Evolutionary conservation across 768 basidiomycete species (phyloP).

Genomic region (Suillus lakei): DNA sequence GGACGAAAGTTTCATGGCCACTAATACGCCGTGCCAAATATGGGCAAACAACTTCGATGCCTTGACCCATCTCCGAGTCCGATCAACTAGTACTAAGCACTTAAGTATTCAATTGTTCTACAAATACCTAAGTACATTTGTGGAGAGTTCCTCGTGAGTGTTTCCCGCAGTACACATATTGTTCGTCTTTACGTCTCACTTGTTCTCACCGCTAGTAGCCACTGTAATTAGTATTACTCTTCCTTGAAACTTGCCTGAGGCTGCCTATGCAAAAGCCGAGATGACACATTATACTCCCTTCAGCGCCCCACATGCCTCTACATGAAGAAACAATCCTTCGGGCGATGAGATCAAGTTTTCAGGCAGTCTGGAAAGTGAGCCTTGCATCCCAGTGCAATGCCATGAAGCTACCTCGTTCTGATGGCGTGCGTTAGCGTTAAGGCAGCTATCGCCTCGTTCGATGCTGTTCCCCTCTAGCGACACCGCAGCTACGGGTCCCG

Average conservation of each 20-base stretch:
- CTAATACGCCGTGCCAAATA: constrained; percentile 25
- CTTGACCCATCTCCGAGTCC: not conserved
- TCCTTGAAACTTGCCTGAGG: not conserved
- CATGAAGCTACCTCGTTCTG: not conserved
- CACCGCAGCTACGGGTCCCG: not conserved
- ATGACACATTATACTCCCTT: not conserved
- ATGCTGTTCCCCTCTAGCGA: not conserved
- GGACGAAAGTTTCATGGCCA: constrained; percentile 29
- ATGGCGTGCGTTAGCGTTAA: not conserved
- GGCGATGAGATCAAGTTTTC: not conserved
- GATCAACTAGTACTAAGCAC: not conserved
- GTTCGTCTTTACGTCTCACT: not conserved
- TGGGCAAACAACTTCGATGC: constrained; percentile 23
- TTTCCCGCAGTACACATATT: not conserved
- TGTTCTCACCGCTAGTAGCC: not conserved
- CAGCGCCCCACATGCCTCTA: not conserved
- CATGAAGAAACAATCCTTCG: not conserved
- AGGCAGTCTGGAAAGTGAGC: not conserved
- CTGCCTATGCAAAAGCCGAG: not conserved
- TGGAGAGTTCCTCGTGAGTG: not conserved
- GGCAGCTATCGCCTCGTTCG: not conserved
- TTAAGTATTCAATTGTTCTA: not conserved
- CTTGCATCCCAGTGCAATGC: not conserved
- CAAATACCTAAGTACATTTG: not conserved
- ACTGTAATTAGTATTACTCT: not conserved